Evolutionary conservation across 177 flowering plant genomes (phyloP).

Genomic region (Vitis hybrid): DNA sequence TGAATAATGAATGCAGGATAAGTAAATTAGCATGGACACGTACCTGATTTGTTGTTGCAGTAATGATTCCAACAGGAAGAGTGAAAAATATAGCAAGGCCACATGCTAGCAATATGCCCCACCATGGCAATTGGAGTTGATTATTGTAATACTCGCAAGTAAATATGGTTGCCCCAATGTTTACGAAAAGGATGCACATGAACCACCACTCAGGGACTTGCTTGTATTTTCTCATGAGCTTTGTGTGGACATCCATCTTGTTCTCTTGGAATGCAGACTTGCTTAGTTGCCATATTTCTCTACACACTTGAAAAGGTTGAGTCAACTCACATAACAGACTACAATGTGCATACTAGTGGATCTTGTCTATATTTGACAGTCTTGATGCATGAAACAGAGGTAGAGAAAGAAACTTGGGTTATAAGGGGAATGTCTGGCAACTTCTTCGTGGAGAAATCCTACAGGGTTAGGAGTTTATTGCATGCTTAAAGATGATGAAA

Average conservation of each 20-base stretch:
- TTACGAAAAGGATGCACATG: conserved; percentile 40
- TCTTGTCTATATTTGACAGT: background rate
- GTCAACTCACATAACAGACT: background rate
- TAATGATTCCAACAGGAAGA: conserved; percentile 64
- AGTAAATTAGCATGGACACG: background rate
- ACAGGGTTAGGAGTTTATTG: no score
- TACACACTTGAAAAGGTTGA: conserved; percentile 13
- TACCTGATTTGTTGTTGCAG: conserved; percentile 80
- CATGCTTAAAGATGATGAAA: no score
- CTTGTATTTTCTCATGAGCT: conserved; percentile 66
- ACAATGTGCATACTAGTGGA: background rate
- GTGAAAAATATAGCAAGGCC: conserved; percentile 60
- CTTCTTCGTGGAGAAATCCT: no score
- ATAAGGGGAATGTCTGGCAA: no score
- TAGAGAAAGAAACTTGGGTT: no score
- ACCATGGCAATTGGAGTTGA: conserved; percentile 75
- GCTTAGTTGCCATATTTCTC: conserved; percentile 57
- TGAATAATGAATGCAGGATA: background rate
- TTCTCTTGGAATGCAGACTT: conserved; percentile 52
- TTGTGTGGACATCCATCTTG: conserved; percentile 63
- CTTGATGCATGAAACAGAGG: no score
- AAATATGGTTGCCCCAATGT: conserved; percentile 42
- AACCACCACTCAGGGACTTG: conserved; percentile 83
- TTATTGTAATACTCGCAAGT: conserved; percentile 41
- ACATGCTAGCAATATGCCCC: conserved; percentile 70